Evolutionary conservation across 768 basidiomycete species (phyloP).

Genomic region (Rickenella mellea): DNA sequence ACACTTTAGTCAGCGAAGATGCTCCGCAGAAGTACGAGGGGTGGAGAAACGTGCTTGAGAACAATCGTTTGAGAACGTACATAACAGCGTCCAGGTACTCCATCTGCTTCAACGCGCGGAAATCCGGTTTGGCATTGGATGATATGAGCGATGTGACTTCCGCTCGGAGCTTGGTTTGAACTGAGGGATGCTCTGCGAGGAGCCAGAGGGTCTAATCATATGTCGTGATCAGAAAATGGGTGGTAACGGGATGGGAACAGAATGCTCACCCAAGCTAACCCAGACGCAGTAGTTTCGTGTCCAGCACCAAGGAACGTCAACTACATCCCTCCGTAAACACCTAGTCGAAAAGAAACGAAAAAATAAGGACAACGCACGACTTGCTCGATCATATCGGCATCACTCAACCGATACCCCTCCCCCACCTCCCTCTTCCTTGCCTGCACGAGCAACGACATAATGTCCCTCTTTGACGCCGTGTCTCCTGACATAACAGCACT

Average conservation of each 20-base stretch:
- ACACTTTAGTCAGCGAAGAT: no score
- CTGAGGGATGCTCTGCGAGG: constrained; percentile 38
- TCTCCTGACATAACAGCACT: constrained; percentile 24
- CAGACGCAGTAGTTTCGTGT: constrained; percentile 34
- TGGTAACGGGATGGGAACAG: background rate
- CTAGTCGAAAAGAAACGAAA: background rate
- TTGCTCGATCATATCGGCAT: constrained; percentile 42
- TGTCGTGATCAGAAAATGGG: background rate
- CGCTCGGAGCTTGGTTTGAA: constrained; percentile 41
- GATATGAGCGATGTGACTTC: constrained; percentile 36
- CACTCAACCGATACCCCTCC: constrained; percentile 31
- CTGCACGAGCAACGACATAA: constrained; percentile 40
- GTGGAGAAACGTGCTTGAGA: background rate
- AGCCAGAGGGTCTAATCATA: constrained; percentile 38
- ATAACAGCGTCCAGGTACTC: constrained; percentile 9
- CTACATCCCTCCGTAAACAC: constrained; percentile 11
- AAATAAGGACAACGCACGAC: constrained; percentile 25
- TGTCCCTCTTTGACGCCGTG: constrained; percentile 34
- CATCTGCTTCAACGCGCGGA: constrained; percentile 9
- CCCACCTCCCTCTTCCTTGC: constrained; percentile 27
- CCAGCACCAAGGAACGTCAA: constrained; percentile 41
- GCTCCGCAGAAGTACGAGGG: no score
- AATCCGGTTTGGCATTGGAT: constrained; percentile 5
- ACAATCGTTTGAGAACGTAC: constrained; percentile 3
- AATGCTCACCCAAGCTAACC: constrained; percentile 34